phyloP scores from a whole-genome alignment of 2,329 filamentous ascomycete species.

The Botrytis hyacinthi region DNA sequence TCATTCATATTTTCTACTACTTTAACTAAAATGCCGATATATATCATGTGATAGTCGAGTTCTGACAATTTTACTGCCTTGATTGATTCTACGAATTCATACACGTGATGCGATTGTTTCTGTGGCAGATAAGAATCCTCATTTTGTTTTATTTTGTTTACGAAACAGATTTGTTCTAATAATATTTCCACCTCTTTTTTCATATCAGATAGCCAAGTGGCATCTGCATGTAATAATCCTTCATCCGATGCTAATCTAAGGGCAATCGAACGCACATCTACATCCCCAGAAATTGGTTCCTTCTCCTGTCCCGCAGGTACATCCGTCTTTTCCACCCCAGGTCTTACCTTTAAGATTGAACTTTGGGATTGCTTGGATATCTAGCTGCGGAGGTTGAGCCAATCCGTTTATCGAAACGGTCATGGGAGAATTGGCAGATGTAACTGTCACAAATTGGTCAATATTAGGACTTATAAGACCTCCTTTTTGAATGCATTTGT shows the following conservation, averaged over 20 bases:
- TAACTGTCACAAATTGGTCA: not conserved
- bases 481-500: constrained; percentile 32
- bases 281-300: not conserved
- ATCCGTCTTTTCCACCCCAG: not conserved
- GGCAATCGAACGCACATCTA: constrained; percentile 6
- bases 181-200: not conserved
- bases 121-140: not conserved
- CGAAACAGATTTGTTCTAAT: not conserved
- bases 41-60: too few relatives aligned
- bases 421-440: not conserved
- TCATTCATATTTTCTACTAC: too few relatives aligned
- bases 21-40: too few relatives aligned
- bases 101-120: too few relatives aligned
- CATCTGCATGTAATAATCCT: not conserved
- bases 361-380: not conserved
- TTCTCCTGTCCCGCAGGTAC: not conserved
- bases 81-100: too few relatives aligned
- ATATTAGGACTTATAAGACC: constrained; percentile 29
- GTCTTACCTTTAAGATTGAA: not conserved
- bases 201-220: not conserved
- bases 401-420: constrained; percentile 7
- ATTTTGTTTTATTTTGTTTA: not conserved
- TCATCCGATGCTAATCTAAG: not conserved
- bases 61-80: too few relatives aligned
- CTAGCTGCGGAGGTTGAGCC: not conserved